phyloP scores from a whole-genome alignment of 805 yeast species.

The Candida taoyuanica region DNA sequence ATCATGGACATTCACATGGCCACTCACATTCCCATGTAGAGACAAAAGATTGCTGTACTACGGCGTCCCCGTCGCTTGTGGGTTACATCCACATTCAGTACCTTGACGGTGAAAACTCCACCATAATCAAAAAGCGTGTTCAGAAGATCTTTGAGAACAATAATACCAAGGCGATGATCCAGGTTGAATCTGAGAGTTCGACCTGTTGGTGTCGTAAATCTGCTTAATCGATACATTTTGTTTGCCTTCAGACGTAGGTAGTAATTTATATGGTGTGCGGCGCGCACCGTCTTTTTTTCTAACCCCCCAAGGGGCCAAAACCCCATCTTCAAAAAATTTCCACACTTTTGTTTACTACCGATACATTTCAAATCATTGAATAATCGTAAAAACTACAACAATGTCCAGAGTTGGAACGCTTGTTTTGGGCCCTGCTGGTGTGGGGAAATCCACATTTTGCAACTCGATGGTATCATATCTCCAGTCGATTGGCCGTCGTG shows the following conservation, averaged over 20 bases:
- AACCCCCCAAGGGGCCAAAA: too few relatives aligned
- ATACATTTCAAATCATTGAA: background rate
- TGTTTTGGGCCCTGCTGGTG: conserved; percentile 97
- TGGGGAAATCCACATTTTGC: conserved; percentile 91
- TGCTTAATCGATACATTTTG: background rate
- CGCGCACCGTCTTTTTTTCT: too few relatives aligned
- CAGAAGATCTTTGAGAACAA: conserved; percentile 47
- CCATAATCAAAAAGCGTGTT: conserved; percentile 55
- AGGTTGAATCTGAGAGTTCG: conserved; percentile 61
- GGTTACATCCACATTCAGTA: conserved; percentile 86
- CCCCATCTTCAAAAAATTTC: too few relatives aligned
- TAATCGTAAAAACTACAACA: background rate
- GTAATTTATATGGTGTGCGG: background rate
- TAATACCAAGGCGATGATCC: conserved; percentile 54
- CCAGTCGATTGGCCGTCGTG: conserved; percentile 87
- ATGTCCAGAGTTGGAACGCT: conserved; percentile 96
- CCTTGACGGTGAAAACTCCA: conserved; percentile 56
- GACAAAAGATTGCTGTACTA: conserved; percentile 21
- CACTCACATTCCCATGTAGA: conserved; percentile 8
- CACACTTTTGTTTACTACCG: background rate
- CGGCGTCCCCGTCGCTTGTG: conserved; percentile 30
- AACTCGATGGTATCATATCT: conserved; percentile 80
- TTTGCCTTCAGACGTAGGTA: background rate
- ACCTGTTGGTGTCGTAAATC: conserved; percentile 60
- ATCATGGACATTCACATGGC: conserved; percentile 8